Base-by-base conservation (phyloP, 495 filamentous ascomycete genomes). In the Melanomma pulvis-pyrius region DNA sequence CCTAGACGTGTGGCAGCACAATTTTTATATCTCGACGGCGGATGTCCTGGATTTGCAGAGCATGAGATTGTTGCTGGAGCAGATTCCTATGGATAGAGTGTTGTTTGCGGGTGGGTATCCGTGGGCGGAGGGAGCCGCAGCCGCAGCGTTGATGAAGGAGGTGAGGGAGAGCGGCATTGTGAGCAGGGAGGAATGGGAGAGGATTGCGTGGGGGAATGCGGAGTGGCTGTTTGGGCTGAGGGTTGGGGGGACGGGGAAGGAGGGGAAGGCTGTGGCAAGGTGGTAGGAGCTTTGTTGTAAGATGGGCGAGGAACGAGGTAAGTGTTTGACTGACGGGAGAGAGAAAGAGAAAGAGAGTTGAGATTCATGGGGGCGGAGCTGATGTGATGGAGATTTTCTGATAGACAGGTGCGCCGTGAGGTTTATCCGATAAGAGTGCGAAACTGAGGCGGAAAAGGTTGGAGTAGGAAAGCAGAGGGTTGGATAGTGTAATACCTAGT, bases 51-150 rank as follows among this genome's bases (percentile, higher is more conserved):
- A 69, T 80, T 71, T 76, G 72, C 63, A 65, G 30, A 69, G 74
- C 17, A 49, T 79, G 67, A 59, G 63, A 36, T 68, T 68, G 21
- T 66, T 85, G 67, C 60, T 77, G 12, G 82, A 82, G 29, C 82
- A 81, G 15, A 79, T 75, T 60, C 63, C 68, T 13, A 69, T 82
- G 28, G 81, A 86, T 9, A 72, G 74, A 12, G 79, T 88, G 21
- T 59, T 89, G 74, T 88, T 82, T 63, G 83, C 80, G 53, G 82
- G 86, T 15, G 84, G 86, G 60, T 87, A 86, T 72, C 86, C 85
- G 0, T 89, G 67, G 30, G 80, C 80, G 67, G 76, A 80, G n/a
- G n/a, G 63, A 75, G 71, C 22, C 77, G 53, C 3, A 22, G 77
- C n/a, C n/a, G n/a, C n/a, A n/a, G 39, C 39, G 39, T 6, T 44